Base-by-base conservation (phyloP, 768 basidiomycete species). In the Mycena albidolilacea region DNA sequence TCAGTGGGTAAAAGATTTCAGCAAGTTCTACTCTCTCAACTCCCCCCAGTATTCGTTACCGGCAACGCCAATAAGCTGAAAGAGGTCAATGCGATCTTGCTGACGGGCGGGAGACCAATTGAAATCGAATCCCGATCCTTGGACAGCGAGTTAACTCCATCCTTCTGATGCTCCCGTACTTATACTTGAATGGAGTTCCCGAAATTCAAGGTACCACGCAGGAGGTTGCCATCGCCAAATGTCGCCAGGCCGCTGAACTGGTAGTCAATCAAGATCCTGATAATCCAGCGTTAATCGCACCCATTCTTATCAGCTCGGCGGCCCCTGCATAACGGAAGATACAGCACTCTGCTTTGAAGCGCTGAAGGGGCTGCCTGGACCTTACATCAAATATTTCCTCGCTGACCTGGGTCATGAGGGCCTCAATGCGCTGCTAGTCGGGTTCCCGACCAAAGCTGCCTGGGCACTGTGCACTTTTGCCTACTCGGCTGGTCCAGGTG, bases 381-480 rank as follows among this genome's bases (percentile, higher is more conserved):
- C 97, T 0, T 99, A 97, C 83, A 97, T 99, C 87, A 99, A 99
- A 78, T 87, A 95, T 75, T 99, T 99, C 82, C 84, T 98, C 82
- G 87, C 87, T 55, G 88, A 87, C 35, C 81, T 98, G 7, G 97
- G 97, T 2, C 95, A 96, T 80, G 91, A 95, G 74, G 97, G 97
- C 85, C 86, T 99, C 23, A 97, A 98, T 80, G 92, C 86, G 60
- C 84, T 99, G 79, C 89, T 99, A 17, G 88, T 83, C 10, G 90
- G 90, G 12, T 98, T 98, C 79, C 83, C 87, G 0, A 93, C 90
- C 0, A 94, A 89, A 69, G 90, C 87, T 14, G 98, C 98, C 0
- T 93, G 93, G 78, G 97, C 97, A 0, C 85, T 98, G 8, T 99
- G 97, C 83, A 99, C 98, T 2, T 99, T 99, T 77, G 97, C 97